These are phyloP conservation scores for Geosmithia flava DNA, from an alignment of 2,329 filamentous ascomycete genomes.

Conservation along the genomic window DNA sequence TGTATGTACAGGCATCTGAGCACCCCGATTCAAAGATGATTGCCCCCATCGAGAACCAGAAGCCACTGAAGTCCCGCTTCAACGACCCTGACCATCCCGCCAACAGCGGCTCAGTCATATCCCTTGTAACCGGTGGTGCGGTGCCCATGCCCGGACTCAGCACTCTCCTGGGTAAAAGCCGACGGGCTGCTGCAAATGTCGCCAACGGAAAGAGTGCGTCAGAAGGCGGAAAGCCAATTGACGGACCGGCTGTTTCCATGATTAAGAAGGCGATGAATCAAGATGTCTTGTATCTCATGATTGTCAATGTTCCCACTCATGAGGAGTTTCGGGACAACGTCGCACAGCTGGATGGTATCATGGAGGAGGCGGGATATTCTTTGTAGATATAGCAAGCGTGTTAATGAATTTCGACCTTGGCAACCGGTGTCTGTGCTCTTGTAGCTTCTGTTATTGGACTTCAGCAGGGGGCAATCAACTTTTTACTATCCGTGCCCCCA, in stretches of 20 bases:
- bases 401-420: too few relatives aligned
- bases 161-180: background rate
- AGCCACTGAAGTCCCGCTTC: constrained; percentile 30
- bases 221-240: background rate
- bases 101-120: constrained; percentile 32
- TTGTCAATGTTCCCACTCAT: background rate
- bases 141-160: constrained; percentile 6
- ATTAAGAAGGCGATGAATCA: background rate
- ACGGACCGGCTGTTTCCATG: background rate
- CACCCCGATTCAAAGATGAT: constrained; percentile 26
- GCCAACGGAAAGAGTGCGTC: background rate
- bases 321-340: background rate
- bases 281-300: constrained; percentile 1
- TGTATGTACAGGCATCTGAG: constrained; percentile 15
- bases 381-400: too few relatives aligned
- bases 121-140: constrained; percentile 31
- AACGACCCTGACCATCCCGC: constrained; percentile 38
- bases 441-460: too few relatives aligned
- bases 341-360: background rate
- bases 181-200: background rate
- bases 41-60: constrained; percentile 11
- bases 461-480: too few relatives aligned
- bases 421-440: too few relatives aligned
- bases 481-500: too few relatives aligned
- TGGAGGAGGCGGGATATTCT: background rate